Base-by-base conservation (phyloP, 1,284 basidiomycete species). In the Heterobasidion annosum region DNA sequence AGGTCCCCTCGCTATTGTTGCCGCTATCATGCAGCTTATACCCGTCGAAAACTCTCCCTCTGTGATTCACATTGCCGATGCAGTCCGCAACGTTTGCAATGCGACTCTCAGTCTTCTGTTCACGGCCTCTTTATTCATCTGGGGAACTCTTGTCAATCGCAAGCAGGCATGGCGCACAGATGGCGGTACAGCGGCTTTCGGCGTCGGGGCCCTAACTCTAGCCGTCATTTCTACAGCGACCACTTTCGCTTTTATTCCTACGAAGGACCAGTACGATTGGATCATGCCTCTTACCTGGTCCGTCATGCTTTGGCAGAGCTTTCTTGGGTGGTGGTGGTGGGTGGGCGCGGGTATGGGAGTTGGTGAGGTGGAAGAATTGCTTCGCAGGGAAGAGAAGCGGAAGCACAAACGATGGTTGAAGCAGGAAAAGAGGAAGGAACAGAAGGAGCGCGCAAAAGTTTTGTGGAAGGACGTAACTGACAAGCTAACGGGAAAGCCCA, bases 251-350 rank as follows among this genome's bases (percentile, higher is more conserved):
- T 92, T 93, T 62, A 88, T 97, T 37, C 85, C 84, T 7, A 73
- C 78, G 51, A 84, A 88, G 64, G 87, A 92, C 59, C 82, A 91
- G 60, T 90, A 91, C 60, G 75, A 83, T 10, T 97, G 93, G 93
- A 75, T 96, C 57, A 88, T 90, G 2, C 79, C 83, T 35, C 74
- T 96, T 49, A 83, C 92, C 69, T 93, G 90, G 82, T 85, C 88
- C 2, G 83, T 94, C 45, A 81, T 95, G 10, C 79, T 96, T 15
- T 96, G 93, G 93, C 93, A 97, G 73, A 91, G 83, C 69, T 91
- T 91, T 65, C 68, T 91, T 33, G 91, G 91, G 0, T 96, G 91
- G 90, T 95, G 93, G 93, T 95, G 93, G 93, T 98, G 93, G 93
- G 93, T 95, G 18, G 94, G 94, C 15, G 86, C 91, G 1, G 93